Conservation (phyloP, 805 yeast species). For the Saccharomycopsis sp. region DNA sequence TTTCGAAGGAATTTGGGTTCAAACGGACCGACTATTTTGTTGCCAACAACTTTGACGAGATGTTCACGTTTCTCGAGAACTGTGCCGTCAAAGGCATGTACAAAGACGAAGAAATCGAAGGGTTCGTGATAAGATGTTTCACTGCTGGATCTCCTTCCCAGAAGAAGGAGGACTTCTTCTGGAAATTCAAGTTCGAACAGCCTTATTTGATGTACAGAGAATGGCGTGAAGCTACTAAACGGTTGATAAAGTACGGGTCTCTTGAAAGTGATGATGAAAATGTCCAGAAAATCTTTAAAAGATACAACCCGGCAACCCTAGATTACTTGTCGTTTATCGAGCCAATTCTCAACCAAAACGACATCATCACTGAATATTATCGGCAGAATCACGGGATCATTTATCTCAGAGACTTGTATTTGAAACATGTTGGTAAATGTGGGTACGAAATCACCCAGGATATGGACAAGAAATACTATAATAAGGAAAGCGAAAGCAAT, state of each 20-base stretch:
- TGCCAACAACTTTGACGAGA: slow-evolving; percentile 33
- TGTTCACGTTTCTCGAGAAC: slow-evolving; percentile 47
- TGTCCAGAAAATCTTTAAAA: slow-evolving; percentile 27
- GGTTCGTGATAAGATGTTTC: slow-evolving; percentile 80
- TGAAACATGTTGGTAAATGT: slow-evolving; percentile 44
- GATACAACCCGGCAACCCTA: slow-evolving; percentile 55
- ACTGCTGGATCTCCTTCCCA: slow-evolving; percentile 15
- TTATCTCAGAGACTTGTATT: slow-evolving; percentile 58
- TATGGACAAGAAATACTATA: slow-evolving; percentile 29
- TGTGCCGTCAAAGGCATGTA: slow-evolving; percentile 64
- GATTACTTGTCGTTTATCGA: slow-evolving; percentile 64
- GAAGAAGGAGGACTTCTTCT: slow-evolving; percentile 51
- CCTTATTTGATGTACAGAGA: slow-evolving; percentile 89
- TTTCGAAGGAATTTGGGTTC: slow-evolving; percentile 70
- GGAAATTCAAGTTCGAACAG: slow-evolving; percentile 91
- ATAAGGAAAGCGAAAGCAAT: slow-evolving; percentile 24
- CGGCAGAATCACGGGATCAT: slow-evolving; percentile 65
- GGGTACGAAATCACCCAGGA: slow-evolving; percentile 53
- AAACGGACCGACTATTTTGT: slow-evolving; percentile 44
- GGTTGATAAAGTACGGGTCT: slow-evolving; percentile 32
- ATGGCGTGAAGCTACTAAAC: slow-evolving; percentile 80
- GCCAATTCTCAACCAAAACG: slow-evolving; percentile 46
- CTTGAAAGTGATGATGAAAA: slow-evolving; percentile 26
- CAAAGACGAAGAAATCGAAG: slow-evolving; percentile 73
- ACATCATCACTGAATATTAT: slow-evolving; percentile 40